Conservation (phyloP, 1,284 basidiomycete species). For the Leccinum fallax region DNA sequence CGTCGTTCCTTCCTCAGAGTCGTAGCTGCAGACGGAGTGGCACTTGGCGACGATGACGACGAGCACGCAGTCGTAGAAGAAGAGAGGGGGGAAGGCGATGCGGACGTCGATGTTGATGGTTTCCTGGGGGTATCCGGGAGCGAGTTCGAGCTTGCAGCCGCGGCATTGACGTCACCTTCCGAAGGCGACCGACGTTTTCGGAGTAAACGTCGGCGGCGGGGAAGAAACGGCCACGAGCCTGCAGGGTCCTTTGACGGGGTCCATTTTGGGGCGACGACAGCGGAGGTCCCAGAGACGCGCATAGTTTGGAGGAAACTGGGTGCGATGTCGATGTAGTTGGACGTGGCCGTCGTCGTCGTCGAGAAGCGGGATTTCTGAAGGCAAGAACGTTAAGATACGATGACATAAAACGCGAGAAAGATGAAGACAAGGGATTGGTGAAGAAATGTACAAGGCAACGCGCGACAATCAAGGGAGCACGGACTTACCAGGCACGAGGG, state of each 20-base stretch:
- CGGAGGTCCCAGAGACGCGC: constrained; percentile 9
- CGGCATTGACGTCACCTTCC: constrained; percentile 2
- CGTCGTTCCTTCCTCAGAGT: constrained; percentile 1
- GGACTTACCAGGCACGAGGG: constrained; percentile 24
- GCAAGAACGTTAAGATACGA: not conserved
- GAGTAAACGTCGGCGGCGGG: constrained; percentile 24
- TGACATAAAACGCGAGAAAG: not conserved
- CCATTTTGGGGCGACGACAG: constrained; percentile 7
- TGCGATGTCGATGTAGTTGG: constrained; percentile 44
- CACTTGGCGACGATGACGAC: not conserved
- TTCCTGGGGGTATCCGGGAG: constrained; percentile 20
- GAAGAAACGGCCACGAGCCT: constrained; percentile 30
- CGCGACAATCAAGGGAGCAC: not conserved
- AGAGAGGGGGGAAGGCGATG: constrained; percentile 2
- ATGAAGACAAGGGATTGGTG: not conserved
- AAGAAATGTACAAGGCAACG: not conserved
- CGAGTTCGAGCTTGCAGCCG: constrained; percentile 4
- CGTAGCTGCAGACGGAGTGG: not conserved
- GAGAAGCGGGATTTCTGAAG: constrained; percentile 52
- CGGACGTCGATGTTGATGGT: not conserved
- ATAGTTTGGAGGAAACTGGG: constrained; percentile 1
- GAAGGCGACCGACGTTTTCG: constrained; percentile 31
- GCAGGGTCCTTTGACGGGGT: constrained; percentile 2
- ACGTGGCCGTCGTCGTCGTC: constrained; percentile 53
- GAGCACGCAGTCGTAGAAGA: constrained; percentile 4